Evolutionary conservation across 2,329 filamentous ascomycete genomes (phyloP), one percentile per base, ranked within the genome.

Genomic region (Botrytis tulipae): DNA sequence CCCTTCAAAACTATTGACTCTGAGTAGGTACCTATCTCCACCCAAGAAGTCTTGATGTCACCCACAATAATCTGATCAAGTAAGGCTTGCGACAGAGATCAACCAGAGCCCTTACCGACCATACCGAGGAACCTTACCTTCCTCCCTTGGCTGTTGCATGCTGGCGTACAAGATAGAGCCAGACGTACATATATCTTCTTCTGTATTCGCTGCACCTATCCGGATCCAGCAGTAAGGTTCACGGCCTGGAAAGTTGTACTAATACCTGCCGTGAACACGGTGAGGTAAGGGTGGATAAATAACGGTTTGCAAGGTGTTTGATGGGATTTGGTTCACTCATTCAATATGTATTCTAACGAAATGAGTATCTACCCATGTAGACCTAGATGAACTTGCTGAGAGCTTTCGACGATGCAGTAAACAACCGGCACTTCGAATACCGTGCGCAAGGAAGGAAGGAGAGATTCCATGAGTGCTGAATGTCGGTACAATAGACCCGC

Each of bases 161-260:
- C n/a, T 29, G 65, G 51, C 7, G 35, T 42, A 68, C 65, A 68
- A 40, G 65, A 68, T 57, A 68, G n/a, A 68, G 65, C 54, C 65
- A 68, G 65, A 40, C 35, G 35, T 32, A 68, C 65, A 68, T 57
- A 42, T 10, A 22, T 54, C 65, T 68, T 68, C 65, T 68, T 68
- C 46, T 54, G 46, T 68, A 54, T 32, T 68, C 65, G 46, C 65
- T 68, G 65, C 65, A 68, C 65, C 65, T 68, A 68, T 68, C 65
- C 65, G 46, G 65, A 68, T 68, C 65, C 65, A 68, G 65, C 46
- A 57, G 46, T 68, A 40, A 68, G 65, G 65, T 68, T 68, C 65
- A 68, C 65, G 46, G 65, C 46, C 40, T 54, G 65, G 35, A 54
- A 29, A 29, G 65, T 40, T 54, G 46, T 29, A 68, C 65, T 48